Evolutionary conservation across 768 basidiomycete genomes (phyloP).

Genomic region (Chlorophyllum brunneum): DNA sequence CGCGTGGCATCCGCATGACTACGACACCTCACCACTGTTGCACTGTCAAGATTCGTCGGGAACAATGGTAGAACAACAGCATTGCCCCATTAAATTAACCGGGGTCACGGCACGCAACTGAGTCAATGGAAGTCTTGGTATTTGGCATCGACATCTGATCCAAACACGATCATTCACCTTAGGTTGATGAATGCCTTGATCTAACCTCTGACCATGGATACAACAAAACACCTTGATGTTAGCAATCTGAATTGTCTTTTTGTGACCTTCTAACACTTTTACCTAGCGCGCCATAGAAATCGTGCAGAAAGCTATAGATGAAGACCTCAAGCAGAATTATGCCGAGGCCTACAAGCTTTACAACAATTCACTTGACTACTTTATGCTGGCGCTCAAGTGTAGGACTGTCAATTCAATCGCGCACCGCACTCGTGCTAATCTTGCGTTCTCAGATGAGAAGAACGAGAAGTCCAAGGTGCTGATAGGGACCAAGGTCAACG

Average conservation of each 20-base stretch:
- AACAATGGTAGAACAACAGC: background rate
- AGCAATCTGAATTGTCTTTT: constrained; percentile 14
- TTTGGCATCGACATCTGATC: constrained; percentile 3
- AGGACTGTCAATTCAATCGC: constrained; percentile 20
- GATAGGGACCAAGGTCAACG: constrained; percentile 84
- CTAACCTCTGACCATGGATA: constrained; percentile 31
- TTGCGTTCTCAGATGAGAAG: constrained; percentile 43
- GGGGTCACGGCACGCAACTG: background rate
- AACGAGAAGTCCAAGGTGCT: constrained; percentile 88
- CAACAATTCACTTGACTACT: constrained; percentile 95
- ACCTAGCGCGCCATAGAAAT: constrained; percentile 73
- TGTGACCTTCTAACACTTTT: background rate
- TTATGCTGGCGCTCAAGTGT: constrained; percentile 97
- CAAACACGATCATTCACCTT: constrained; percentile 3
- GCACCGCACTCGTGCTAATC: background rate
- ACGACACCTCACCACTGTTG: background rate
- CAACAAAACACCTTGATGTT: constrained; percentile 45
- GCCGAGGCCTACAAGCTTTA: constrained; percentile 92
- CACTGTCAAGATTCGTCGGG: background rate
- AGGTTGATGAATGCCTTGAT: background rate
- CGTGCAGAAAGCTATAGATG: constrained; percentile 89
- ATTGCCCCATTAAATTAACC: background rate
- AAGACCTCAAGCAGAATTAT: constrained; percentile 92
- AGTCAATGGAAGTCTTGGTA: background rate
- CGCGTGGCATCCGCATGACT: background rate